Evolutionary conservation across 768 basidiomycete species (phyloP).

Genomic region (Suillus sp.): DNA sequence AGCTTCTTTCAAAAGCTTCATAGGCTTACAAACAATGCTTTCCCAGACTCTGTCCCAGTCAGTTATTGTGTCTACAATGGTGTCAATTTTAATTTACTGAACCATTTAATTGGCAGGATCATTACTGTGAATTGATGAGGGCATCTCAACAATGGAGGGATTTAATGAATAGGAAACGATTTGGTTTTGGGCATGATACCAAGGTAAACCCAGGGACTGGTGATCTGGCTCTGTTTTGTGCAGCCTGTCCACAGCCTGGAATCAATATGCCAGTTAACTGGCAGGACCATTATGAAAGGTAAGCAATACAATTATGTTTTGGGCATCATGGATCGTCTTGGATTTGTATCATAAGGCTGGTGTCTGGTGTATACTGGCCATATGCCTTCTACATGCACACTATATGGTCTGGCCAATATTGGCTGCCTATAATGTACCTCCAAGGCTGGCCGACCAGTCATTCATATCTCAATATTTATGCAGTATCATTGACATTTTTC

Average conservation of each 20-base stretch:
- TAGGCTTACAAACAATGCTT: constrained; percentile 1
- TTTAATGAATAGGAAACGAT: constrained; percentile 6
- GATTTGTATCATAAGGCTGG: too few relatives aligned
- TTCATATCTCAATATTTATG: not conserved
- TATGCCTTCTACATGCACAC: not conserved
- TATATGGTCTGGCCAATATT: not conserved
- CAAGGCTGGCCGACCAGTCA: not conserved
- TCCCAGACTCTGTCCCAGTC: constrained; percentile 9
- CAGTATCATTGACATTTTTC: too few relatives aligned
- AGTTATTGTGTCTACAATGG: not conserved
- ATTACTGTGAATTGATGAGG: constrained; percentile 17
- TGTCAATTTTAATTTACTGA: constrained; percentile 1
- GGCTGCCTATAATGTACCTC: not conserved
- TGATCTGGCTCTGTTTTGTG: constrained; percentile 26
- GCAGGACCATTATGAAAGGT: constrained; percentile 16
- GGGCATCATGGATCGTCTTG: too few relatives aligned
- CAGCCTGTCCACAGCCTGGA: constrained; percentile 30
- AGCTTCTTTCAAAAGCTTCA: constrained; percentile 16
- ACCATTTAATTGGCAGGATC: constrained; percentile 12
- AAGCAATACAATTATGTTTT: not conserved
- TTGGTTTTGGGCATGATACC: constrained; percentile 18
- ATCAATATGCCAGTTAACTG: constrained; percentile 30
- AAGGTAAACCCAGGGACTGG: constrained; percentile 8
- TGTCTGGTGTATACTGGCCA: too few relatives aligned
- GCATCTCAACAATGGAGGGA: constrained; percentile 11